A percentile compares a stretch with the other conserved stretches of the same genome.
Conservation (phyloP, 2,329 filamentous ascomycete genomes). For the Pestalotiopsis sp. region DNA sequence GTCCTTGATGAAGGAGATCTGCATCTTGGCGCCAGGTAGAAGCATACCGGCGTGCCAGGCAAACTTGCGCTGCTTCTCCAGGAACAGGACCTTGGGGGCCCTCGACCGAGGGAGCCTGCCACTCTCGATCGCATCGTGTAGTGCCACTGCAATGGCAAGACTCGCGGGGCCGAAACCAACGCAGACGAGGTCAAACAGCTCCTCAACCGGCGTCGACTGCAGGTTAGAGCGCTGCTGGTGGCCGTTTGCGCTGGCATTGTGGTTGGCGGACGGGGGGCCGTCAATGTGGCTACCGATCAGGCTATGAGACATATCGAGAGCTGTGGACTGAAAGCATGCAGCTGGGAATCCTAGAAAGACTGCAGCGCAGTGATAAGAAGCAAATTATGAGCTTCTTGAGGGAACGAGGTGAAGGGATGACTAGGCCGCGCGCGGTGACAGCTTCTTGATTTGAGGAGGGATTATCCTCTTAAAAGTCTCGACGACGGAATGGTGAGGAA, state of each 20-base stretch:
- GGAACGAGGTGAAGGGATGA: too few species aligned
- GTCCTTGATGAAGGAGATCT: slow-evolving; percentile 97
- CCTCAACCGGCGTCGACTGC: slow-evolving; percentile 56
- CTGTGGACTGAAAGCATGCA: not conserved
- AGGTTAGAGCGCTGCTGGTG: slow-evolving; percentile 42
- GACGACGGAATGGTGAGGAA: not conserved
- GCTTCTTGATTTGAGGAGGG: not conserved
- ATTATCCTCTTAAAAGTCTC: not conserved
- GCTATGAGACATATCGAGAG: slow-evolving; percentile 29
- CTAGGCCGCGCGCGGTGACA: not conserved
- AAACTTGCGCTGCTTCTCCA: slow-evolving; percentile 84
- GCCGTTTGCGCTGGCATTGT: slow-evolving; percentile 9
- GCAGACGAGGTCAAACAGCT: slow-evolving; percentile 83
- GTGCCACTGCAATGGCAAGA: slow-evolving; percentile 83
- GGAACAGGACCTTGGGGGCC: slow-evolving; percentile 76
- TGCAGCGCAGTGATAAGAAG: not conserved
- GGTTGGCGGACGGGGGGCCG: slow-evolving; percentile 15
- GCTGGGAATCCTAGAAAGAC: not conserved
- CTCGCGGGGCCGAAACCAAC: slow-evolving; percentile 93
- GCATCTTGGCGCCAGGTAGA: slow-evolving; percentile 91
- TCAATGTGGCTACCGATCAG: slow-evolving; percentile 29
- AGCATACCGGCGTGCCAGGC: slow-evolving; percentile 97
- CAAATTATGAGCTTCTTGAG: not conserved
- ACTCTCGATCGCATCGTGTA: slow-evolving; percentile 75
- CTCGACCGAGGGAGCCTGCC: slow-evolving; percentile 42